Conservation (phyloP, 2,329 filamentous ascomycete genomes). For the Cladobotryum protrusum region DNA sequence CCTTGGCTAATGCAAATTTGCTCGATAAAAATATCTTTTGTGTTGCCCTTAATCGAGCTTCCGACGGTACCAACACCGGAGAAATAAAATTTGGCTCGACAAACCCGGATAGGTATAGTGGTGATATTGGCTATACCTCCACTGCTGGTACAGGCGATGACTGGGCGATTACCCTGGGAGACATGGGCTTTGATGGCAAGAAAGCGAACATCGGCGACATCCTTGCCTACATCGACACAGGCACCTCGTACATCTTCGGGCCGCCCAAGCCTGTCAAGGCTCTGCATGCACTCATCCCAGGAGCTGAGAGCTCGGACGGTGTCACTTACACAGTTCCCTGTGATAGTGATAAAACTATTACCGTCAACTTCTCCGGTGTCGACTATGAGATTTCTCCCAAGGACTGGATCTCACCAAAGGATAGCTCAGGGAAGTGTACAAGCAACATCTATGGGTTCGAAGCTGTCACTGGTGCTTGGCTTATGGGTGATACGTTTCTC, state of each 20-base stretch:
- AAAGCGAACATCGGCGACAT: conserved; percentile 48
- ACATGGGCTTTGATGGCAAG: conserved; percentile 56
- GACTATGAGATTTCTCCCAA: conserved; percentile 60
- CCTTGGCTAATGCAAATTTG: conserved; percentile 48
- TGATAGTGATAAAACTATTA: conserved; percentile 52
- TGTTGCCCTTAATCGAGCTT: conserved; percentile 61
- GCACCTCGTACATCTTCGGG: conserved; percentile 73
- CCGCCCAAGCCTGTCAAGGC: conserved; percentile 59
- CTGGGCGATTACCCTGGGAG: conserved; percentile 69
- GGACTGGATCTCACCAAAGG: conserved; percentile 59
- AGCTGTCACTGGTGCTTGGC: conserved; percentile 62
- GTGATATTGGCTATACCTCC: conserved; percentile 60
- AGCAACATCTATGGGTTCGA: conserved; percentile 72
- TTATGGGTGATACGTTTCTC: conserved; percentile 79
- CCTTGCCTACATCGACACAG: conserved; percentile 73
- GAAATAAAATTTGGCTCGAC: conserved; percentile 70
- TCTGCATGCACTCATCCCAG: conserved; percentile 63
- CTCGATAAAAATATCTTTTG: conserved; percentile 62
- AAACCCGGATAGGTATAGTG: conserved; percentile 60
- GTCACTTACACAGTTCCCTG: conserved; percentile 69
- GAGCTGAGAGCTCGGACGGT: conserved; percentile 49
- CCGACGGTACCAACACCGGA: conserved; percentile 62
- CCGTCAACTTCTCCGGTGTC: conserved; percentile 61
- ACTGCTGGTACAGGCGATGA: conserved; percentile 45
- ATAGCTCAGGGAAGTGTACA: conserved; percentile 45